Conservation (phyloP, 306 rosid species). For the Sophora flavescens region DNA sequence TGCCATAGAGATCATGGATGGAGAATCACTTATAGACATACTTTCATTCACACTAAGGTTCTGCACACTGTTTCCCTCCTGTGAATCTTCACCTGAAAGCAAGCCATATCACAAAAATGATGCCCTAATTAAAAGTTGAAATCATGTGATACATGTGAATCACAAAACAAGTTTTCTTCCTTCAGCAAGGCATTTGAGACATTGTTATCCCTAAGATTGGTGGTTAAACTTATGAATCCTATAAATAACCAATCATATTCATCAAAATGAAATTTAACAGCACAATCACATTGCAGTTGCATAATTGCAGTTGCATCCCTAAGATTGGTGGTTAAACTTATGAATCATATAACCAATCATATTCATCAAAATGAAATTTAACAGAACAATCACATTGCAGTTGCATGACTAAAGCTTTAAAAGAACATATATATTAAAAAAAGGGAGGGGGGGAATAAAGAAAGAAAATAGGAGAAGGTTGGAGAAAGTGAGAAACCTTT, state of each 20-base stretch:
- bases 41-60: constrained; percentile 55
- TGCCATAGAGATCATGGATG: constrained; percentile 44
- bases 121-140: constrained; percentile 25
- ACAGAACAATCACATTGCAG: constrained; percentile 11
- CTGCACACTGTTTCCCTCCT: constrained; percentile 43
- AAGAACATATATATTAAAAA: too few species aligned
- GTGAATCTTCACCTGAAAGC: constrained; percentile 66
- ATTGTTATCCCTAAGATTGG: neutral
- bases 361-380: constrained; percentile 20
- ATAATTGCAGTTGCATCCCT: constrained; percentile 1
- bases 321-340: neutral
- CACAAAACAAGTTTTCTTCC: constrained; percentile 33
- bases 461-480: neutral
- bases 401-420: neutral
- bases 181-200: constrained; percentile 30
- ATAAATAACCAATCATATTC: constrained; percentile 14
- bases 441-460: too few species aligned
- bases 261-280: constrained; percentile 21
- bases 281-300: constrained; percentile 5
- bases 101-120: constrained; percentile 42
- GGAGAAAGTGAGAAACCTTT: constrained; percentile 64
- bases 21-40: constrained; percentile 37
- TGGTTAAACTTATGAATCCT: neutral
- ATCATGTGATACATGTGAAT: constrained; percentile 5
- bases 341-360: constrained; percentile 16